Evolutionary conservation across 257 asterid species (phyloP), one percentile per base, ranked within the genome.

Genomic region (Vinca minor): DNA sequence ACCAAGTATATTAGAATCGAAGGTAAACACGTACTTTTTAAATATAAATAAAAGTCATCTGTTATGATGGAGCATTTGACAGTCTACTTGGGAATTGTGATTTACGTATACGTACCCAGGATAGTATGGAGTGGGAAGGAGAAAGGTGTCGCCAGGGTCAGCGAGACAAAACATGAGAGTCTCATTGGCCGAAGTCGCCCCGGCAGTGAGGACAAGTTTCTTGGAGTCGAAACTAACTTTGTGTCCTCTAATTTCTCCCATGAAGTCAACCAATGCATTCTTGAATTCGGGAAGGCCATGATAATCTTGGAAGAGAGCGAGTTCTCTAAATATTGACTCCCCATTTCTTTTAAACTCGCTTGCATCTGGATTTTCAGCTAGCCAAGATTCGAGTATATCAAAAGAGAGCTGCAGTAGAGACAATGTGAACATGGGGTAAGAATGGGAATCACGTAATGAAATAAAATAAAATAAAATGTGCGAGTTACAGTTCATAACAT

Each of bases 161-260:
- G 89, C 96, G 1, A 88, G 73, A 79, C 91, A 88, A 59, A 88
- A 88, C 49, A 81, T 71, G 64, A 88, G 83, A 1, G 85, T 75
- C 70, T 88, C 96, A 31, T 84, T 84, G 4, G 96, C 94, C 1
- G 91, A 80, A 29, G 96, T 88, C 58, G 96, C 86, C 26, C 94
- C 94, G 10, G 94, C 96, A 2, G 87, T 82, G 59, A 88, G 80
- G 18, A 88, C 92, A 0, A 88, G 74, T 28, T 85, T 85, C 57
- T 72, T 73, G 0, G 91, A 63, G 14, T 83, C 77, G 44, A 88
- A 82, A 63, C 31, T 67, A 59, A 82, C 89, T 63, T 74, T 88
- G 78, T 80, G 85, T 31, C 91, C 87, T 56, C 96, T 75, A 47
- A 88, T 82, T 69, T 85, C 86, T 34, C 79, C 74, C 96, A 85